phyloP scores from a whole-genome alignment of 805 yeast genomes.

The Lachancea lanzarotensis region DNA sequence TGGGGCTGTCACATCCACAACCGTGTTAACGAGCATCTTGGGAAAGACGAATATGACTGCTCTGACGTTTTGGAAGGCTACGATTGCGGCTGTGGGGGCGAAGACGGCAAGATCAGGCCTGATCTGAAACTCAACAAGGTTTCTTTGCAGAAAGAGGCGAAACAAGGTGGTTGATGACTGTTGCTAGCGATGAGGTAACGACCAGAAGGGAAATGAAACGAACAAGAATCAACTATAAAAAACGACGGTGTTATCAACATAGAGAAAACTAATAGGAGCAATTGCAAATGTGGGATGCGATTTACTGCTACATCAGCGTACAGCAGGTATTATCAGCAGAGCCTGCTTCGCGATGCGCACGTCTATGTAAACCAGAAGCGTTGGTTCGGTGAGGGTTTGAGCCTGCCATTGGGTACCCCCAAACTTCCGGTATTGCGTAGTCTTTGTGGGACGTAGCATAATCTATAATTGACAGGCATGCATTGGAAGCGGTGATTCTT shows the following conservation, averaged over 20 bases:
- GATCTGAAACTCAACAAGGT: constrained; percentile 20
- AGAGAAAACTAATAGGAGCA: background rate
- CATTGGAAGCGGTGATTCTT: constrained; percentile 59
- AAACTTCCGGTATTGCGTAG: constrained; percentile 35
- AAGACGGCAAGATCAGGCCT: constrained; percentile 35
- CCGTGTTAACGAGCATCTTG: constrained; percentile 67
- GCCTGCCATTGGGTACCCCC: constrained; percentile 36
- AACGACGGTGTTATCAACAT: background rate
- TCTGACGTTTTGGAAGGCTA: constrained; percentile 78
- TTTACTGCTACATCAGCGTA: constrained; percentile 27
- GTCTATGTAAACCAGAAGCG: constrained; percentile 6
- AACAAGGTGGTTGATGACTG: constrained; percentile 39
- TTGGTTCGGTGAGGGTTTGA: constrained; percentile 34
- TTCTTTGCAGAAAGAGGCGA: constrained; percentile 41
- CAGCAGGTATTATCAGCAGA: constrained; percentile 25
- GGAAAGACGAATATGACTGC: constrained; percentile 76
- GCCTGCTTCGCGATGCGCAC: constrained; percentile 1
- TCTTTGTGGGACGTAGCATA: constrained; percentile 33
- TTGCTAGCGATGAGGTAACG: no score
- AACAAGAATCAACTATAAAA: background rate
- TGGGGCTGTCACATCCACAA: constrained; percentile 97
- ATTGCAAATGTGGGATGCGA: no score
- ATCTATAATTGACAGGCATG: constrained; percentile 42
- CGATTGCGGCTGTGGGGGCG: constrained; percentile 95
- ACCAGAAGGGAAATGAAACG: background rate